A percentile compares a stretch with the other conserved stretches of the same genome.
phyloP scores from a whole-genome alignment of 116 monocot genomes.

The Papilionanthe hybrid region DNA sequence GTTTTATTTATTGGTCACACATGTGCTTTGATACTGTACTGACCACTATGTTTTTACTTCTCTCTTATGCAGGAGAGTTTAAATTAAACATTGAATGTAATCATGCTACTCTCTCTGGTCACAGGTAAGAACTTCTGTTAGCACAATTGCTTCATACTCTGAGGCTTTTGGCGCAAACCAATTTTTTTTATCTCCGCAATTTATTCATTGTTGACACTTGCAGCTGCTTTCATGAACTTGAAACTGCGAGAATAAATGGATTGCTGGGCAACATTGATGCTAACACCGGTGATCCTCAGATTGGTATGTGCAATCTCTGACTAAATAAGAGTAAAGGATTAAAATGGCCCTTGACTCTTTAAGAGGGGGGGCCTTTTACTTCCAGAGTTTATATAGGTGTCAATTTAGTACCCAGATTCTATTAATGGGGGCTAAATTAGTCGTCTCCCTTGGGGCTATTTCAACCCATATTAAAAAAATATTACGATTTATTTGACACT shows the following conservation, averaged over 20 bases:
- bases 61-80: slow-evolving; percentile 62
- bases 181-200: background rate
- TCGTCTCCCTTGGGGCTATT: too few relatives aligned
- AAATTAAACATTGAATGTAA: slow-evolving; percentile 97
- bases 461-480: too few relatives aligned
- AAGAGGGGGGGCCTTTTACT: too few relatives aligned
- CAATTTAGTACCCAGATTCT: too few relatives aligned
- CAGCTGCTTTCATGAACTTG: slow-evolving; percentile 97
- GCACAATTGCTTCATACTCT: background rate
- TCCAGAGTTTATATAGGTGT: too few relatives aligned
- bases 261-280: slow-evolving; percentile 91
- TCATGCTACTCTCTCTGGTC: slow-evolving; percentile 94
- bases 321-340: background rate
- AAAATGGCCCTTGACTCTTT: too few relatives aligned
- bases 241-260: slow-evolving; percentile 91
- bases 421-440: too few relatives aligned
- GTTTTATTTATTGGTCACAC: background rate
- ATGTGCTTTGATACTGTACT: background rate
- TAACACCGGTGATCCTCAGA: slow-evolving; percentile 94
- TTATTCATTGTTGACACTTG: slow-evolving; percentile 12
- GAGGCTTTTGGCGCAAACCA: background rate
- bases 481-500: too few relatives aligned
- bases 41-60: background rate
- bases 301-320: slow-evolving; percentile 37
- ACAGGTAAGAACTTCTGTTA: slow-evolving; percentile 42